phyloP scores from a whole-genome alignment of 805 yeast genomes.

The Hanseniaspora occidentalis region DNA sequence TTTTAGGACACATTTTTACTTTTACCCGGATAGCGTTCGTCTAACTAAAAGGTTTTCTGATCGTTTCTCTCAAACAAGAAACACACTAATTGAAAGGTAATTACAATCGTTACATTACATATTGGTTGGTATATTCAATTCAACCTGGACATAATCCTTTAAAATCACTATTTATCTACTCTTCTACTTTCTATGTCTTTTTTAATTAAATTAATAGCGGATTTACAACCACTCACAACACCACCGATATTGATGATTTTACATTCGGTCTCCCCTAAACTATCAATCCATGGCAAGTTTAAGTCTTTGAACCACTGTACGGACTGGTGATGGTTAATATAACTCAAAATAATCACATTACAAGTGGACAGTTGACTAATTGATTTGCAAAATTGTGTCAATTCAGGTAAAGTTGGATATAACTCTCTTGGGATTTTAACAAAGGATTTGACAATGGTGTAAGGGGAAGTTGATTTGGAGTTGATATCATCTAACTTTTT shows the following conservation, averaged over 20 bases:
- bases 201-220: not conserved
- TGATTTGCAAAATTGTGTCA: slow-evolving; percentile 15
- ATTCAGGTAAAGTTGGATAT: slow-evolving; percentile 16
- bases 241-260: slow-evolving; percentile 22
- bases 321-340: slow-evolving; percentile 24
- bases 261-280: slow-evolving; percentile 17
- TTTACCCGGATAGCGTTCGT: too few species aligned
- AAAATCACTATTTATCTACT: too few species aligned
- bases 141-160: too few species aligned
- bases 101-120: too few species aligned
- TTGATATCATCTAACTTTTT: not conserved
- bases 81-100: too few species aligned
- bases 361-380: slow-evolving; percentile 16
- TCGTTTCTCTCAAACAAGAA: too few species aligned
- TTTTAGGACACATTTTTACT: too few species aligned
- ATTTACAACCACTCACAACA: slow-evolving; percentile 12
- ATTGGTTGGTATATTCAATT: too few species aligned
- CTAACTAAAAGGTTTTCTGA: too few species aligned
- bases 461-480: slow-evolving; percentile 13
- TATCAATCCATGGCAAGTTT: slow-evolving; percentile 13
- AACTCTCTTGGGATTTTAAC: slow-evolving; percentile 20
- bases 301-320: slow-evolving; percentile 19
- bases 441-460: slow-evolving; percentile 21
- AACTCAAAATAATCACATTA: slow-evolving; percentile 21
- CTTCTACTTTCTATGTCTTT: not conserved